These are phyloP conservation scores for Zygoascus flipseniorum DNA, from an alignment of 805 yeast species.

Conservation along the genomic window DNA sequence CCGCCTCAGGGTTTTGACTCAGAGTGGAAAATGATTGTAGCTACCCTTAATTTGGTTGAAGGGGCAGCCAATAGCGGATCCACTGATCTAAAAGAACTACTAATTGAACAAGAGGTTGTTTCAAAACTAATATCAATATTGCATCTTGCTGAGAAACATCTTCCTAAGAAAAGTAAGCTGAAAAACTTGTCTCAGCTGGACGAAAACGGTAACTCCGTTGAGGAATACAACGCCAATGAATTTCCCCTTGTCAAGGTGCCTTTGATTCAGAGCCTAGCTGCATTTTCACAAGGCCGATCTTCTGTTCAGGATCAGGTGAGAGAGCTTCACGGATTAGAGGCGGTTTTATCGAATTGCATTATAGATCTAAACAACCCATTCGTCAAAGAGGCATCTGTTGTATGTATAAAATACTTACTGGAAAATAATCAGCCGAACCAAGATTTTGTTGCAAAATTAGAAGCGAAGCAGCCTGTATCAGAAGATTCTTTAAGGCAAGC, in stretches of 20 bases:
- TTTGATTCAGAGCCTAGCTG: slow-evolving; percentile 57
- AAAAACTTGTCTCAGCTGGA: slow-evolving; percentile 7
- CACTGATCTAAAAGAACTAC: not conserved
- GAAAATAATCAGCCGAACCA: slow-evolving; percentile 64
- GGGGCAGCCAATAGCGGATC: not conserved
- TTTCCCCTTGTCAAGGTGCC: slow-evolving; percentile 64
- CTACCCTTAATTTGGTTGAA: not conserved
- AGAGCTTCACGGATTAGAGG: slow-evolving; percentile 55
- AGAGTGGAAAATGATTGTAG: not conserved
- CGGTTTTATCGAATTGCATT: slow-evolving; percentile 70
- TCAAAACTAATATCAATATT: not conserved
- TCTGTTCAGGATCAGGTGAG: slow-evolving; percentile 62
- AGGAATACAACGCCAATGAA: slow-evolving; percentile 11
- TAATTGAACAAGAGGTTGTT: not conserved
- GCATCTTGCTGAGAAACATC: slow-evolving; percentile 9
- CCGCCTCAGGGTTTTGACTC: not conserved
- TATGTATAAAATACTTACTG: slow-evolving; percentile 65
- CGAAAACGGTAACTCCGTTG: not conserved
- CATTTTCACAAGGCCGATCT: slow-evolving; percentile 42
- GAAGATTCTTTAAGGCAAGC: slow-evolving; percentile 55
- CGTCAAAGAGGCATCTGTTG: slow-evolving; percentile 63
- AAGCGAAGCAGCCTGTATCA: slow-evolving; percentile 60
- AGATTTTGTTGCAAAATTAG: slow-evolving; percentile 62
- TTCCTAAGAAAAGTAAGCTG: slow-evolving; percentile 14
- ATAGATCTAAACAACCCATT: slow-evolving; percentile 86